Base-by-base conservation (phyloP, 768 basidiomycete genomes). In the Macrolepiota dolichaula region DNA sequence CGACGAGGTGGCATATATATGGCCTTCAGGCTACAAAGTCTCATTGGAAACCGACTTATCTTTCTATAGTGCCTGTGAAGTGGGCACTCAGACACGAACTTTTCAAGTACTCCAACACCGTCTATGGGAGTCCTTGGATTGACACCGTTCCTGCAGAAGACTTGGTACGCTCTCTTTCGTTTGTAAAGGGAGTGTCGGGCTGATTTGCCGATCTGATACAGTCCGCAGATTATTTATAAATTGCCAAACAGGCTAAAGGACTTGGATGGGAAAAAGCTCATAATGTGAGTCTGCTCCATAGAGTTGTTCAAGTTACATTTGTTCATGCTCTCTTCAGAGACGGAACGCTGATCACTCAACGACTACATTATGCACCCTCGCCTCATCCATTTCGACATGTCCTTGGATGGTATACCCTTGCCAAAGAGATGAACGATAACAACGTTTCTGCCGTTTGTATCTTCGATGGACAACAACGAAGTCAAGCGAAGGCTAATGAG, bases 301-400 rank as follows among this genome's bases (percentile, higher is more conserved):
- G 9, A 7, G 15, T n/a, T 44, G 42, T n/a, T n/a, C 42, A n/a
- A 9, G 5, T 7, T 44, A 44, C 10, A 22, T 24, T 24, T 49
- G 10, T 49, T 24, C 40, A 49, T 51, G 42, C 62, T 63, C 59
- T 51, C 57, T 22, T 55, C 66, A 94, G 92, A 47, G 92, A 94
- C 79, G 92, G 87, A 50, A 94, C 92, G 6, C 86, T 94, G 59
- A 81, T 94, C 68, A 94, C 92, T 0, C 91, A 92, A 68, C 84
- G 92, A 24, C 79, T 93, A 49, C 89, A 93, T 68, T 94, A 87
- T 71, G 81, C 86, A 0, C 86, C 80, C 13, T 73, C 79, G 55
- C 85, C 86, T 1, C 85, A 91, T 68, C 76, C 74, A 0, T 78
- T 85, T 65, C 81, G 87, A 32, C 92, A 94, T 71, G 79, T 94